Evolutionary conservation across 768 basidiomycete species (phyloP).

Genomic region (Boletus patriciae): DNA sequence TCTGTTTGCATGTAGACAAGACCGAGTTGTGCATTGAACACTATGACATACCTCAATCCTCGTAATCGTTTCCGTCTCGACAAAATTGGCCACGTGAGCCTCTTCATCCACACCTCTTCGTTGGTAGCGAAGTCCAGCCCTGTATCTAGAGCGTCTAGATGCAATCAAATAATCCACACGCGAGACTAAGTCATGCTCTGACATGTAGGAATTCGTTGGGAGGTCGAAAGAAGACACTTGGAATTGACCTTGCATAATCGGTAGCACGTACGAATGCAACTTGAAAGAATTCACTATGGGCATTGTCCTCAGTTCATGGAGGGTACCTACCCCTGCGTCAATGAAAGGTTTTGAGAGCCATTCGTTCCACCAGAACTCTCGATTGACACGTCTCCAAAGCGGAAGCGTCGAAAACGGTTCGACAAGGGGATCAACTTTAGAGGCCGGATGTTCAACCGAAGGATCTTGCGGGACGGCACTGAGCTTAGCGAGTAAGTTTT

Average conservation of each 20-base stretch:
- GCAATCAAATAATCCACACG: constrained; percentile 77
- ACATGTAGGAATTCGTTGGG: constrained; percentile 39
- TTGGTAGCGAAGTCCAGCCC: constrained; percentile 93
- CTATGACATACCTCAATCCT: constrained; percentile 61
- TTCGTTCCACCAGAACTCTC: constrained; percentile 97
- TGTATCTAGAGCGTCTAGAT: constrained; percentile 82
- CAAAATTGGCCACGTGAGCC: constrained; percentile 93
- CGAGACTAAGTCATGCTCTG: constrained; percentile 39
- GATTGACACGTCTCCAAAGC: constrained; percentile 87
- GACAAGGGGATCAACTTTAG: constrained; percentile 50
- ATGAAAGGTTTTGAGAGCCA: constrained; percentile 81
- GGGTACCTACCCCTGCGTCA: constrained; percentile 71
- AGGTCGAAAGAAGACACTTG: constrained; percentile 71
- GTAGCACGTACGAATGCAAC: constrained; percentile 83
- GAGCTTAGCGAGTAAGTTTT: constrained; percentile 59
- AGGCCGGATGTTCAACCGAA: constrained; percentile 26
- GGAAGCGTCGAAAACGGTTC: constrained; percentile 82
- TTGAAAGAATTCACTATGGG: constrained; percentile 37
- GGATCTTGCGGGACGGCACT: constrained; percentile 46
- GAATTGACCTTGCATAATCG: constrained; percentile 92
- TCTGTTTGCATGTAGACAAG: constrained; percentile 40
- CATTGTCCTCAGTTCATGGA: background rate
- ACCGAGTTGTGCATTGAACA: background rate
- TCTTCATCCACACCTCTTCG: constrained; percentile 92
- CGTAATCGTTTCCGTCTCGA: constrained; percentile 91